Evolutionary conservation across 2,329 filamentous ascomycete species (phyloP).

Genomic region (Laburnicola sp.): DNA sequence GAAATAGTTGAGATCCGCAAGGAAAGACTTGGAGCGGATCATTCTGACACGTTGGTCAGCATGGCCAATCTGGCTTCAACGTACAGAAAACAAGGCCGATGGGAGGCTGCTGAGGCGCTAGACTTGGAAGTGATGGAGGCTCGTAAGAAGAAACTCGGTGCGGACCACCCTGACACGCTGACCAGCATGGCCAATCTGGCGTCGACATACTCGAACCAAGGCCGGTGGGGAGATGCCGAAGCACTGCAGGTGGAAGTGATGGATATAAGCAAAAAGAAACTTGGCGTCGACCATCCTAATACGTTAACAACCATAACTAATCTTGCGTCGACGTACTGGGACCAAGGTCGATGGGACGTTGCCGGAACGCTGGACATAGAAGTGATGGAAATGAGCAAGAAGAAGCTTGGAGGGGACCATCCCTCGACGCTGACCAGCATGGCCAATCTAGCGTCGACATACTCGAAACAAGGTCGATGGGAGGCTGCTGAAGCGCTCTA

Average conservation of each 20-base stretch:
- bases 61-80: neutral
- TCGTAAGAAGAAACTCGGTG: too few relatives aligned
- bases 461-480: neutral
- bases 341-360: slow-evolving; percentile 4
- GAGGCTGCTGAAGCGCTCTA: neutral
- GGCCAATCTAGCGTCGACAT: slow-evolving; percentile 2
- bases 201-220: neutral
- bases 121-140: neutral
- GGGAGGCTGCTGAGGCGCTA: neutral
- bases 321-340: neutral
- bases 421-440: slow-evolving; percentile 4
- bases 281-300: neutral
- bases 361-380: slow-evolving; percentile 4
- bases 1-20: too few relatives aligned
- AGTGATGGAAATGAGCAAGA: slow-evolving; percentile 5
- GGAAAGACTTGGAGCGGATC: too few relatives aligned
- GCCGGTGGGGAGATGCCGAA: neutral
- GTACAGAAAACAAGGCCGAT: neutral
- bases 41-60: neutral
- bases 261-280: neutral
- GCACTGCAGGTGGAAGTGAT: neutral
- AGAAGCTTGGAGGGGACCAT: neutral
- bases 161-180: slow-evolving; percentile 12
- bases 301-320: neutral
- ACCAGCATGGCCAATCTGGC: slow-evolving; percentile 8